A percentile compares a stretch with the other conserved stretches of the same genome.
Evolutionary conservation across 2,329 filamentous ascomycete species (phyloP).

Genomic region (Eurotiales sp.): DNA sequence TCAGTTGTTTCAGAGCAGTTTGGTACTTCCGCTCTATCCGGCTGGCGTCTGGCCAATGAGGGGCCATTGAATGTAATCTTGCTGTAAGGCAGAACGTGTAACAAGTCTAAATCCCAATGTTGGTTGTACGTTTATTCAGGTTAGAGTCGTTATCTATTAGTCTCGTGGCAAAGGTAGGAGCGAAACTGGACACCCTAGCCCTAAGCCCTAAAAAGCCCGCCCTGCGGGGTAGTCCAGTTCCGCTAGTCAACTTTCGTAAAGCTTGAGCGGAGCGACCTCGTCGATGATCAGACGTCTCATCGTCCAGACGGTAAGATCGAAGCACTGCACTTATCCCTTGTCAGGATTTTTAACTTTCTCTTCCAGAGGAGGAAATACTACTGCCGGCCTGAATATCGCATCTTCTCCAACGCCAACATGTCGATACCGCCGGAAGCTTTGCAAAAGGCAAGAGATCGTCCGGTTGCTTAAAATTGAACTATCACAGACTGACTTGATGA

Average conservation of each 20-base stretch:
- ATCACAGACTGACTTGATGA: not conserved
- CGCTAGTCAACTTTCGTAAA: not conserved
- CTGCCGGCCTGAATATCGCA: too few species aligned
- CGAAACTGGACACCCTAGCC: conserved; percentile 9
- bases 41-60: not conserved
- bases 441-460: conserved; percentile 65
- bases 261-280: not conserved
- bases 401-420: conserved; percentile 65
- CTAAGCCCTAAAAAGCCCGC: conserved; percentile 13
- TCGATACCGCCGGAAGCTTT: conserved; percentile 91
- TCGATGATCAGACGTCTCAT: too few species aligned
- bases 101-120: too few species aligned
- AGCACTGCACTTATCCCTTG: too few species aligned
- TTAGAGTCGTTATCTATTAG: not conserved
- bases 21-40: conserved; percentile 10
- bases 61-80: not conserved
- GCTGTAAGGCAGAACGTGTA: too few species aligned
- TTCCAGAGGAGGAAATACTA: too few species aligned
- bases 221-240: conserved; percentile 8
- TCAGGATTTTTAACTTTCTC: too few species aligned
- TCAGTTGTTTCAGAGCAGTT: too few species aligned
- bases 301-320: too few species aligned
- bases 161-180: not conserved
- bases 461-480: not conserved
- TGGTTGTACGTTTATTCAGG: too few species aligned